These are phyloP conservation scores for Gossypium sturtianum DNA, from an alignment of 345 rosid genomes.

Conservation along the genomic window DNA sequence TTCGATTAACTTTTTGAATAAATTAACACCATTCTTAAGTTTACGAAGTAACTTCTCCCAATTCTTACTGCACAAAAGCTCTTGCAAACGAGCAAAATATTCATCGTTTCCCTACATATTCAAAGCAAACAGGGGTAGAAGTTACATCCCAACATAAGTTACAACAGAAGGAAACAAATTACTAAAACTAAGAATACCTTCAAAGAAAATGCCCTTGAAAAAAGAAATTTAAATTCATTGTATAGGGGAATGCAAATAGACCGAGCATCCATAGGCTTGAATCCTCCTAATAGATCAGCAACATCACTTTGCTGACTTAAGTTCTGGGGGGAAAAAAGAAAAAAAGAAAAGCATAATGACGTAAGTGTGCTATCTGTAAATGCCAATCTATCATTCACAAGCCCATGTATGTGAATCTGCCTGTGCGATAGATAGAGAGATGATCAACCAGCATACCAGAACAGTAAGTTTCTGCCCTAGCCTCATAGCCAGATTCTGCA, in stretches of 20 bases:
- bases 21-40: conserved; percentile 36
- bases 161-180: not conserved
- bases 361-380: not conserved
- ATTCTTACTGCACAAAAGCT: conserved; percentile 37
- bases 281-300: conserved; percentile 92
- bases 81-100: conserved; percentile 38
- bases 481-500: conserved; percentile 76
- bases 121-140: conserved; percentile 21
- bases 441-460: conserved; percentile 46
- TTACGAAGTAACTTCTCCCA: conserved; percentile 54
- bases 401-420: not conserved
- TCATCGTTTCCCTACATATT: conserved; percentile 41
- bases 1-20: conserved; percentile 18
- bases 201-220: conserved; percentile 39
- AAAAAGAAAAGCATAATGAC: conserved; percentile 4
- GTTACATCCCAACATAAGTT: conserved; percentile 15
- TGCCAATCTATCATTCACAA: not conserved
- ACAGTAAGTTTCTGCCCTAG: conserved; percentile 84
- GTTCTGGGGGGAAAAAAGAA: conserved; percentile 42
- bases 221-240: conserved; percentile 61
- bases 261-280: conserved; percentile 80
- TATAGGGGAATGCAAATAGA: conserved; percentile 61
- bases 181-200: conserved; percentile 36
- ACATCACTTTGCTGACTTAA: conserved; percentile 97
- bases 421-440: not conserved